These are phyloP conservation scores for Tulasnella sp. DNA, from an alignment of 768 basidiomycete species.

Conservation along the genomic window DNA sequence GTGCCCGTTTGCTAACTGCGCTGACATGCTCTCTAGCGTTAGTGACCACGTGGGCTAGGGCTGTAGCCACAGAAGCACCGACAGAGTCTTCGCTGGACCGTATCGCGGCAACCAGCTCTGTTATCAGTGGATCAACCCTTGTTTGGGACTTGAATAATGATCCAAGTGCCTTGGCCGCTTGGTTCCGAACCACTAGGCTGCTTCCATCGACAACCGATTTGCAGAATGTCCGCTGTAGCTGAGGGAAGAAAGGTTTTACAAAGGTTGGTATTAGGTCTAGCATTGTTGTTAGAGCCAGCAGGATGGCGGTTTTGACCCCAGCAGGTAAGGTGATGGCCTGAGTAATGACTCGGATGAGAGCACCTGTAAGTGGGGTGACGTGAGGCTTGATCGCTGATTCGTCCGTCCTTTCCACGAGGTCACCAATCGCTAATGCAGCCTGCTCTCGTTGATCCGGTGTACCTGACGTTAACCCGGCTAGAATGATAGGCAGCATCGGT, in stretches of 20 bases:
- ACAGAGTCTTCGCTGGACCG: slow-evolving; percentile 42
- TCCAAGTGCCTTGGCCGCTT: slow-evolving; percentile 77
- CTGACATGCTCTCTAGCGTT: slow-evolving; percentile 67
- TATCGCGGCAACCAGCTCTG: slow-evolving; percentile 49
- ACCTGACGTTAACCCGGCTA: slow-evolving; percentile 86
- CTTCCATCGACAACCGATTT: slow-evolving; percentile 79
- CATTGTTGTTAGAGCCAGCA: slow-evolving; percentile 76
- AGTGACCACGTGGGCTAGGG: slow-evolving; percentile 62
- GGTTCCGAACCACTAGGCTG: slow-evolving; percentile 65
- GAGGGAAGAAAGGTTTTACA: slow-evolving; percentile 97
- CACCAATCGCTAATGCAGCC: slow-evolving; percentile 92
- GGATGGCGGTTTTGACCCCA: slow-evolving; percentile 84
- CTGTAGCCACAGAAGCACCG: slow-evolving; percentile 60
- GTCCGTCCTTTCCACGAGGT: slow-evolving; percentile 83
- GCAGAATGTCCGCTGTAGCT: slow-evolving; percentile 90
- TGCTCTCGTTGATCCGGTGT: slow-evolving; percentile 93
- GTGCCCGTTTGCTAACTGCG: slow-evolving; percentile 57
- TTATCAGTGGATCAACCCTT: slow-evolving; percentile 86
- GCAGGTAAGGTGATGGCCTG: slow-evolving; percentile 84
- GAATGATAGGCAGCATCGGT: slow-evolving; percentile 74
- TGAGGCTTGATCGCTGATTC: slow-evolving; percentile 82
- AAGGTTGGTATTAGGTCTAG: slow-evolving; percentile 75
- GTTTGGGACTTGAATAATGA: slow-evolving; percentile 84
- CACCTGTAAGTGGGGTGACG: slow-evolving; percentile 90
- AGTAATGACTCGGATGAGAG: slow-evolving; percentile 88